Conservation (phyloP, 495 filamentous ascomycete species). For the Cercophora scortea region DNA sequence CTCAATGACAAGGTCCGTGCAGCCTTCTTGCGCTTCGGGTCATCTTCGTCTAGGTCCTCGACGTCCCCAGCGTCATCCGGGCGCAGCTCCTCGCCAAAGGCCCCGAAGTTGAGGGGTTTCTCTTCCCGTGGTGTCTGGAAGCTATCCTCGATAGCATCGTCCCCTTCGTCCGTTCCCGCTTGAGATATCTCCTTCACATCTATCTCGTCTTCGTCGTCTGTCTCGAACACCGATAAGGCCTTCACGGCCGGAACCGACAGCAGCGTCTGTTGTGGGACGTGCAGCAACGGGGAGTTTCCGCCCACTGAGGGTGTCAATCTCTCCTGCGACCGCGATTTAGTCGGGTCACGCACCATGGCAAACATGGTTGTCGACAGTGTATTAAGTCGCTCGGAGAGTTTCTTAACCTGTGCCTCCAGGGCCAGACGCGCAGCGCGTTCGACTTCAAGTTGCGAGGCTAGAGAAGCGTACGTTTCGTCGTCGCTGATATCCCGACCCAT, state of each 20-base stretch:
- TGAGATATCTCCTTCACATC: constrained; percentile 12
- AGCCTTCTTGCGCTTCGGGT: constrained; percentile 32
- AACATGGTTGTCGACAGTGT: constrained; percentile 29
- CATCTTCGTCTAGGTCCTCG: constrained; percentile 6
- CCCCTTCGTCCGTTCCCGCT: constrained; percentile 11
- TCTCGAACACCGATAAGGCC: constrained; percentile 29
- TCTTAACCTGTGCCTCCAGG: constrained; percentile 44
- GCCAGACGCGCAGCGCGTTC: constrained; percentile 42
- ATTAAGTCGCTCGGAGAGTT: constrained; percentile 37
- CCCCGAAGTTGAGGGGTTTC: constrained; percentile 26
- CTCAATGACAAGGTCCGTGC: constrained; percentile 42
- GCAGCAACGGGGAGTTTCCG: constrained; percentile 8
- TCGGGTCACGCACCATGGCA: constrained; percentile 24
- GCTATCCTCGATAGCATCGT: constrained; percentile 25
- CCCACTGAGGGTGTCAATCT: constrained; percentile 6
- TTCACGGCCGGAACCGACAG: constrained; percentile 3
- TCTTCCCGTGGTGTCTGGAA: constrained; percentile 40
- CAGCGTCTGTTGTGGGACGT: not conserved
- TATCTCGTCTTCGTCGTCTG: constrained; percentile 23
- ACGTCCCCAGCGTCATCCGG: constrained; percentile 19
- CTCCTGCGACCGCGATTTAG: constrained; percentile 19
- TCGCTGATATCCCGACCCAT: constrained; percentile 23
- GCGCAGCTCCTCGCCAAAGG: constrained; percentile 35
- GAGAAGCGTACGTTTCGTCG: constrained; percentile 17
- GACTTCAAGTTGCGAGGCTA: constrained; percentile 37